Base-by-base conservation (phyloP, 805 yeast genomes). In the Metschnikowia gelsemii region DNA sequence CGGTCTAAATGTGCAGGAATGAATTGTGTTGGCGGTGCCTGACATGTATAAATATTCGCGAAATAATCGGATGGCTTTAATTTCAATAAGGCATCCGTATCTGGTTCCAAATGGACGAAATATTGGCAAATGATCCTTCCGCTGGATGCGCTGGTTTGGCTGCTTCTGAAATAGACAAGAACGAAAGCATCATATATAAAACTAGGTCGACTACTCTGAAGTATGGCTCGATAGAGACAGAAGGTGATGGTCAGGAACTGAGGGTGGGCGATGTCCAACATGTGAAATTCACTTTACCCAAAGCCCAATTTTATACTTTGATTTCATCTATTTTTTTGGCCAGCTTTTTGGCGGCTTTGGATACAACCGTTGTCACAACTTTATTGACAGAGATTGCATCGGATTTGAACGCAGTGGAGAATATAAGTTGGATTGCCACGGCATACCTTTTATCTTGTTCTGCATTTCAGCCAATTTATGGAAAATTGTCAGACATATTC, bases 351-450 rank as follows among this genome's bases (percentile, higher is more conserved):
- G 79, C 86, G 2, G 80, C 90, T 0, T 57, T 83, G 43, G 91
- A 84, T 55, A 70, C 78, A 14, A 83, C 90, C 0, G 75, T 84
- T 19, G 82, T 84, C 13, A 75, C 88, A 0, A 82, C 89, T 0
- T 61, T 82, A 20, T 63, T 82, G 52, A 70, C 85, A 2, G 74
- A 75, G 21, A 82, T 84, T 41, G 86, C 88, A 1, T 79, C 86
- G 1, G 88, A 83, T 51, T 73, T 84, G 53, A 65, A 82, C 49
- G 82, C 80, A 0, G 66, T 82, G 32, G 78, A 80, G 3, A 75
- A 75, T 47, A 72, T 82, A 20, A 75, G 87, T 12, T 83, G 88
- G 87, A 80, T 84, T 18, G 89, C 87, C 2, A 80, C 87, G 0
- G 75, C 87, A 0, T 84, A 84, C 52, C 62, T 84, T 31, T 62